Evolutionary conservation across 352 stramenopile species (phyloP), one percentile per base, ranked within the genome.

Genomic region (Pythium apleroticum): DNA sequence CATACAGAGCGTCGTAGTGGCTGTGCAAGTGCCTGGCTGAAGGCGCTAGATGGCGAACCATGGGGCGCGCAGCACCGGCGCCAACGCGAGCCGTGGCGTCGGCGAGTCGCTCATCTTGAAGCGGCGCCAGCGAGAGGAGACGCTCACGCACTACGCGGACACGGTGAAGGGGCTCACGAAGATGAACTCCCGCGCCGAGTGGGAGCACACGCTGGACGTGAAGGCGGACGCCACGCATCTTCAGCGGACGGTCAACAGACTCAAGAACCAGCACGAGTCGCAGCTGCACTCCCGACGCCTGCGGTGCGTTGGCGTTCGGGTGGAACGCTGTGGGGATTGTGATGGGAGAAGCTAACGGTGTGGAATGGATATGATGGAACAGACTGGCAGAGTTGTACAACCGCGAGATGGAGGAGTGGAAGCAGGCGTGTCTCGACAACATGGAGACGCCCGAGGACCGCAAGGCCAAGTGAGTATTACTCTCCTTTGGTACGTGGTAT

Each of bases 181-280:
- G 33, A 68, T 84, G 53, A 84, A 90, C 64, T 59, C 78, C 19
- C 80, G 84, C 8, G 84, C 84, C 7, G 78, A 91, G 20, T 93
- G 84, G 84, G 84, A 93, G 52, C 77, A 89, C 43, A 72, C 79
- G 37, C 69, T 90, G 10, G 68, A 84, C 17, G 65, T 75, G 5
- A 89, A 89, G 60, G 61, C 74, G 1, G 78, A 90, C 24, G 56
- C n/a, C 22, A 75, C 72, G 19, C 68, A 89, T 24, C 66, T 90
- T 19, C 72, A 84, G 37, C 72, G 73, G 25, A 70, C 74, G 24
- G 64, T 85, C 15, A 33, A 52, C 9, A 74, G 69, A n/a, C 66
- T 93, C 25, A 87, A 86, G 65, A 90, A 91, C 50, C 82, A 93
- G 60, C 73, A 89, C 41, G 84, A 93, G 66, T 90, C 82, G 22